Evolutionary conservation across 495 filamentous ascomycete species (phyloP).

Genomic region (Echria macrotheca): DNA sequence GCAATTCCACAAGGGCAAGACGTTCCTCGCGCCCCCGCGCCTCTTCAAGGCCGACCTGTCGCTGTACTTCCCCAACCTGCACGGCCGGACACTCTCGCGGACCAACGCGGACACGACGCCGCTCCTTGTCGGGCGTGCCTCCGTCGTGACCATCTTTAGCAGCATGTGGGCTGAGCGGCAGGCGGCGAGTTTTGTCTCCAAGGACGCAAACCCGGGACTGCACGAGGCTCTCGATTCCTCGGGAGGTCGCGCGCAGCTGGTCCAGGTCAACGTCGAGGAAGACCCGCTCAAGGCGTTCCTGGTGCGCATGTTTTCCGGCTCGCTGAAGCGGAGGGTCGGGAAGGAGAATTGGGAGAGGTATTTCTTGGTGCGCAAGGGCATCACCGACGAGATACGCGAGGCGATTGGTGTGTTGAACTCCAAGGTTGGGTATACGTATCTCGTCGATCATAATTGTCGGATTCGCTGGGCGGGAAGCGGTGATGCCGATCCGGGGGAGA

Average conservation of each 20-base stretch:
- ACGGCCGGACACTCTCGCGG: conserved; percentile 63
- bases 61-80: conserved; percentile 90
- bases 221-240: conserved; percentile 44
- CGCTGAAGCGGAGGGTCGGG: conserved; percentile 51
- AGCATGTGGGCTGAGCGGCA: conserved; percentile 82
- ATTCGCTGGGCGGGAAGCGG: conserved; percentile 96
- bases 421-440: conserved; percentile 90
- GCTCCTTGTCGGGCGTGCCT: conserved; percentile 62
- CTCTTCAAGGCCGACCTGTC: conserved; percentile 70
- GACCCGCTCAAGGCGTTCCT: conserved; percentile 70
- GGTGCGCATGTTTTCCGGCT: conserved; percentile 61
- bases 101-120: conserved; percentile 60
- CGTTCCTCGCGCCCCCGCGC: conserved; percentile 70
- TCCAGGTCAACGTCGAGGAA: conserved; percentile 84
- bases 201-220: conserved; percentile 60
- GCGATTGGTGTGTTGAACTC: conserved; percentile 76
- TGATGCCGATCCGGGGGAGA: conserved; percentile 62
- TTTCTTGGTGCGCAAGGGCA: conserved; percentile 74
- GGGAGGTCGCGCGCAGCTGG: conserved; percentile 54
- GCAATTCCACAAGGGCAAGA: conserved; percentile 76
- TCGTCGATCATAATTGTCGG: conserved; percentile 78
- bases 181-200: conserved; percentile 60
- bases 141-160: conserved; percentile 74
- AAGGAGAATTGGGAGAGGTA: conserved; percentile 64
- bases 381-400: conserved; percentile 68